A percentile compares a stretch with the other conserved stretches of the same genome.
Evolutionary conservation across 208 protist species (phyloP).

Genomic region (Naegleria gruberi): DNA sequence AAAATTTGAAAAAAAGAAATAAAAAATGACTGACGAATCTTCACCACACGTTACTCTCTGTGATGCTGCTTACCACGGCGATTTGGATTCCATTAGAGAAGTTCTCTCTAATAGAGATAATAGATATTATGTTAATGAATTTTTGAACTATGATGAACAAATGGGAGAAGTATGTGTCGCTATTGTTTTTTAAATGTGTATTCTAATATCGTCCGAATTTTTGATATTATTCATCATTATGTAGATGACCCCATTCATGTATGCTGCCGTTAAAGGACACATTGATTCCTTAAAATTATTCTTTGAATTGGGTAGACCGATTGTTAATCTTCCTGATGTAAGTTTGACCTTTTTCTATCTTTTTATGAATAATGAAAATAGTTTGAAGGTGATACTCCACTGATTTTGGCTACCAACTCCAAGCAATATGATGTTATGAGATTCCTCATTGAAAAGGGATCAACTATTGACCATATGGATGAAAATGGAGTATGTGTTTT

Average conservation of each 20-base stretch:
- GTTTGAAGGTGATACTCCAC: background rate
- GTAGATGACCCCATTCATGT: slow-evolving; percentile 3
- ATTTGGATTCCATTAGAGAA: background rate
- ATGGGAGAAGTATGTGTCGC: background rate
- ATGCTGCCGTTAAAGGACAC: background rate
- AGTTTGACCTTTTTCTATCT: background rate
- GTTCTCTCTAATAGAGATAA: background rate
- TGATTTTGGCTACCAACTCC: background rate
- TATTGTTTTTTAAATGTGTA: background rate
- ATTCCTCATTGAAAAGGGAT: background rate
- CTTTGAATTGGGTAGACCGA: background rate
- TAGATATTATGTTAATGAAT: background rate
- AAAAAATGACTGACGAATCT: too few relatives aligned
- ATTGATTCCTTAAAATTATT: background rate
- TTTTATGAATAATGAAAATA: background rate
- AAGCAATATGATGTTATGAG: background rate
- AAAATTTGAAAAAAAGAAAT: too few relatives aligned
- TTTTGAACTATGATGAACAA: background rate
- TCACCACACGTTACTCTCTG: background rate
- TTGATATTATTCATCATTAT: background rate
- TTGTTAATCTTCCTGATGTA: background rate
- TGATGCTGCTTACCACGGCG: background rate
- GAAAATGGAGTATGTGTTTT: background rate
- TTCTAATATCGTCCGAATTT: too few relatives aligned
- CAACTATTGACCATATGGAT: background rate